These are phyloP conservation scores for Rhodotorula sp. DNA, from an alignment of 1,284 basidiomycete species.

Conservation along the genomic window DNA sequence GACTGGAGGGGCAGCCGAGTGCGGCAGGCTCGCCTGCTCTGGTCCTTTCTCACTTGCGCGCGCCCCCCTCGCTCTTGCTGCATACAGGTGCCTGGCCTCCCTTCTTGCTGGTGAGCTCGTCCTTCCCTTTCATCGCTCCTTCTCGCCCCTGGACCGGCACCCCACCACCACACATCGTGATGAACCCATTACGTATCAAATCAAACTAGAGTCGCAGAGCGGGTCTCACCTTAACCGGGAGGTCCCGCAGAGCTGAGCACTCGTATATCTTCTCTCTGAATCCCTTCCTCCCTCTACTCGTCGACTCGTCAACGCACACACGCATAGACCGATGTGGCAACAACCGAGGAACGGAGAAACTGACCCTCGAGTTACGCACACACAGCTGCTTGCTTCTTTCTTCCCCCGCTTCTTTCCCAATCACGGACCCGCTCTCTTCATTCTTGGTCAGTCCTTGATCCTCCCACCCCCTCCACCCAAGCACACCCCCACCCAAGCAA, in stretches of 20 bases:
- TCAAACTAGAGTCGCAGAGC: slow-evolving; percentile 26
- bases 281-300: too few relatives aligned
- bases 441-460: background rate
- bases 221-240: background rate
- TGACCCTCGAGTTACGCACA: background rate
- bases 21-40: background rate
- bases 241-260: slow-evolving; percentile 8
- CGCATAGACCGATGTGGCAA: too few relatives aligned
- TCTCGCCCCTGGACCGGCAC: background rate
- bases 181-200: slow-evolving; percentile 20
- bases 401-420: background rate
- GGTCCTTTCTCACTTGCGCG: too few relatives aligned
- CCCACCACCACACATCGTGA: background rate
- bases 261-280: slow-evolving; percentile 20
- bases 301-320: too few relatives aligned
- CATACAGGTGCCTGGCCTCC: background rate
- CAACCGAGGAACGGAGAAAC: too few relatives aligned
- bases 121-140: background rate
- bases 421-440: background rate
- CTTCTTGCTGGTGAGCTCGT: background rate
- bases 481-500: background rate
- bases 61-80: background rate
- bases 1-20: too few relatives aligned
- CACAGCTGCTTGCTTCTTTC: background rate
- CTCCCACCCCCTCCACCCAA: background rate